phyloP scores from a whole-genome alignment of 106 monocot genomes.

The Dactylorhiza incarnata region DNA sequence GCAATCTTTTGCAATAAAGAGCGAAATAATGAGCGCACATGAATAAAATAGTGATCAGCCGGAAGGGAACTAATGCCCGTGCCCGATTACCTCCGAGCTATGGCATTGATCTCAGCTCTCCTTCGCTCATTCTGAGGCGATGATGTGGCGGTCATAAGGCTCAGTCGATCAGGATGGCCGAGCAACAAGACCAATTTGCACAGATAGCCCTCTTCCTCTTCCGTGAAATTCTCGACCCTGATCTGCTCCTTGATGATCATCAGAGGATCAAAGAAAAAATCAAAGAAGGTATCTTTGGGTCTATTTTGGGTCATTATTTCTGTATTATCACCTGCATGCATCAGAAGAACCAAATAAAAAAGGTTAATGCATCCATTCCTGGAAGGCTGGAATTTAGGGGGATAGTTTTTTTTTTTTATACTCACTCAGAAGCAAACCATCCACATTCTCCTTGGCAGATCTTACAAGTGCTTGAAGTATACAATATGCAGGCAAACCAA shows the following conservation, averaged over 20 bases:
- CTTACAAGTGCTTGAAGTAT: conserved; percentile 45
- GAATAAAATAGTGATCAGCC: neutral
- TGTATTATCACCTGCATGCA: conserved; percentile 56
- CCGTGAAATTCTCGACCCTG: conserved; percentile 44
- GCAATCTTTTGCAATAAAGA: conserved; percentile 30
- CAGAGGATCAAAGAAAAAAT: conserved; percentile 91
- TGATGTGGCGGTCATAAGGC: conserved; percentile 17
- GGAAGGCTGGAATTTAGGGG: neutral
- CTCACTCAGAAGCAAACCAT: conserved; percentile 56
- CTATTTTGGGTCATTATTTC: conserved; percentile 64
- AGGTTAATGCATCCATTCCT: neutral
- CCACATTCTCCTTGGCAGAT: conserved; percentile 34
- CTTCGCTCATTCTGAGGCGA: conserved; percentile 32
- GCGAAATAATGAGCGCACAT: neutral
- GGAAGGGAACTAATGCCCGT: neutral
- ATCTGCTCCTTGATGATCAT: conserved; percentile 90
- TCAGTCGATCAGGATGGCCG: conserved; percentile 40
- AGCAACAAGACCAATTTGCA: conserved; percentile 55
- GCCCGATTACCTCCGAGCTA: conserved; percentile 68
- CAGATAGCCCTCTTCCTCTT: conserved; percentile 70
- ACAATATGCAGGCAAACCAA: conserved; percentile 58
- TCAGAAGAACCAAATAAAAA: neutral
- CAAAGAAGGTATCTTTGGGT: conserved; percentile 67
- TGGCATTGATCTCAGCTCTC: conserved; percentile 63
- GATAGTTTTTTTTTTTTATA: neutral